Conservation (phyloP, 148 eudicot species). For the Vaccinium vitisidaea region DNA sequence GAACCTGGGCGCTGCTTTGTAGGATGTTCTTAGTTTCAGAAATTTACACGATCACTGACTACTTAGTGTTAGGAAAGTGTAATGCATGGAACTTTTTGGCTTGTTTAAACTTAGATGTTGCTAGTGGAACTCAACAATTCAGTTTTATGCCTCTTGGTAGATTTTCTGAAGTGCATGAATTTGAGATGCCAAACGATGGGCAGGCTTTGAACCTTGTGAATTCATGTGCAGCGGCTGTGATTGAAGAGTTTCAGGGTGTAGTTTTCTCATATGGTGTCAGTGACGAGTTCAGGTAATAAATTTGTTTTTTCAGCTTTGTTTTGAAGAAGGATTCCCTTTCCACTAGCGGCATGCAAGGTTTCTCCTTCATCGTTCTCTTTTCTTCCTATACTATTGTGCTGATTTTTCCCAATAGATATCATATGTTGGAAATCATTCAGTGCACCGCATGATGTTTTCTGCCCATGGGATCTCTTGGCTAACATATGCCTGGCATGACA, state of each 20-base stretch:
- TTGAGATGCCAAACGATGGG: constrained; percentile 93
- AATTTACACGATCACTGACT: no score
- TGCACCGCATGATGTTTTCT: background rate
- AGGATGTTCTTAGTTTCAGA: no score
- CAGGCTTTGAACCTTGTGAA: constrained; percentile 89
- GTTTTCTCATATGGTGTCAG: constrained; percentile 81
- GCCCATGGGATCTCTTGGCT: background rate
- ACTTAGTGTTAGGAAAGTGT: no score
- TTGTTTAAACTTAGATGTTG: constrained; percentile 20
- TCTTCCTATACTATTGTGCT: background rate
- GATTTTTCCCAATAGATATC: background rate
- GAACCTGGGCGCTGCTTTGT: no score
- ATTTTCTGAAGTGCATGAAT: constrained; percentile 84
- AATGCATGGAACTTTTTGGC: constrained; percentile 10
- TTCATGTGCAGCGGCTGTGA: constrained; percentile 77
- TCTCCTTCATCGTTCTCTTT: constrained; percentile 14
- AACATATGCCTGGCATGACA: background rate
- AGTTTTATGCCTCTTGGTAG: constrained; percentile 47
- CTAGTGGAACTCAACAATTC: constrained; percentile 31
- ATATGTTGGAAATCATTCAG: background rate
- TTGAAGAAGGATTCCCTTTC: constrained; percentile 51
- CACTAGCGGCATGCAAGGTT: constrained; percentile 60
- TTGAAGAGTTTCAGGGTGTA: constrained; percentile 69
- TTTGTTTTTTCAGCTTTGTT: constrained; percentile 41
- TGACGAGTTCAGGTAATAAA: constrained; percentile 67